Evolutionary conservation across 495 filamentous ascomycete species (phyloP).

Genomic region (Aspergillus nanangensis): DNA sequence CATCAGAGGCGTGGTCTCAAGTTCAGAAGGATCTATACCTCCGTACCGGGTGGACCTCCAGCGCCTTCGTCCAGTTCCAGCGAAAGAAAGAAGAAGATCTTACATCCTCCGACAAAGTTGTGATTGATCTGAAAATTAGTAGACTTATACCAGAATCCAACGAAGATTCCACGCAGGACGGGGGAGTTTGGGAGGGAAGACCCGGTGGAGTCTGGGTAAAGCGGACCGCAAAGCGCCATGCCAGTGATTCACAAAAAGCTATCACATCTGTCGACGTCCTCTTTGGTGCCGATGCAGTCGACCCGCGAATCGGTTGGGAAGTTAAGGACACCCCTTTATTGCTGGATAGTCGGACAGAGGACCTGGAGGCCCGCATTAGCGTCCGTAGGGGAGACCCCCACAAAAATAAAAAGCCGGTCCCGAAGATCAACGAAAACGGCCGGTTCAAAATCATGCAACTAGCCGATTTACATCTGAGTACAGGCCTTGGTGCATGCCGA

Average conservation of each 20-base stretch:
- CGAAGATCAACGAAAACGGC: slow-evolving; percentile 78
- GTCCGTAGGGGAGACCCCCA: slow-evolving; percentile 65
- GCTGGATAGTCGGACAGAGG: slow-evolving; percentile 56
- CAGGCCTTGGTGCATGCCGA: slow-evolving; percentile 78
- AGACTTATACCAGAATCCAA: slow-evolving; percentile 63
- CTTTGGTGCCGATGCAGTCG: slow-evolving; percentile 90
- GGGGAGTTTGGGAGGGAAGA: slow-evolving; percentile 77
- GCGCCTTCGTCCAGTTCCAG: slow-evolving; percentile 80
- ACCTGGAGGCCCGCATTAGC: slow-evolving; percentile 65
- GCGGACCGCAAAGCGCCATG: slow-evolving; percentile 67
- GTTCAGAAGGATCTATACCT: slow-evolving; percentile 93
- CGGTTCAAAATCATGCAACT: slow-evolving; percentile 96
- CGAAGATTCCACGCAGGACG: slow-evolving; percentile 48
- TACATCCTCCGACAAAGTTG: slow-evolving; percentile 65
- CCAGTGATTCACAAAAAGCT: slow-evolving; percentile 70
- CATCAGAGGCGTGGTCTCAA: slow-evolving; percentile 71
- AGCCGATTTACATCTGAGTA: slow-evolving; percentile 87
- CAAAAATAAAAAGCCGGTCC: slow-evolving; percentile 59
- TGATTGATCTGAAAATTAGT: slow-evolving; percentile 79
- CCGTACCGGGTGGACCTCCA: slow-evolving; percentile 62
- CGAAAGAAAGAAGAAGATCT: slow-evolving; percentile 89
- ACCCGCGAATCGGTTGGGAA: slow-evolving; percentile 79
- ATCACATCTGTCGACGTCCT: slow-evolving; percentile 86
- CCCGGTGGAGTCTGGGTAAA: slow-evolving; percentile 84
- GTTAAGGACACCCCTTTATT: slow-evolving; percentile 66